A percentile compares a stretch with the other conserved stretches of the same genome.
phyloP scores from a whole-genome alignment of 176 grass and related monocot genomes.

The Poa annua region DNA sequence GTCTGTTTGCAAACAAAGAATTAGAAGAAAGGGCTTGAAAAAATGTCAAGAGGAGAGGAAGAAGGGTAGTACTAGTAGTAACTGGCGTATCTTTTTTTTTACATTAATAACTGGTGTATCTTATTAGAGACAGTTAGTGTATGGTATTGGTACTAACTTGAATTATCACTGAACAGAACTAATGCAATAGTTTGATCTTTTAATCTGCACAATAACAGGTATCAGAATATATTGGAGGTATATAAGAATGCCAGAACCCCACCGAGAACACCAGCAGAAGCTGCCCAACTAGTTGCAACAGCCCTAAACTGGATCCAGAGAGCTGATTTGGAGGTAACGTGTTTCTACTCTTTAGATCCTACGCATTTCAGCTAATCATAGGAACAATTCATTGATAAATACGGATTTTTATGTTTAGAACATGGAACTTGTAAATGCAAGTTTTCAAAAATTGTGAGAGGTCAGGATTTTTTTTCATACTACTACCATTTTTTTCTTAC shows the following conservation, averaged over 20 bases:
- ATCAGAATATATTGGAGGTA: constrained; percentile 54
- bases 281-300: constrained; percentile 40
- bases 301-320: constrained; percentile 46
- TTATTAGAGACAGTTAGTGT: background rate
- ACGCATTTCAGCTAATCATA: background rate
- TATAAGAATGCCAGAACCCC: constrained; percentile 42
- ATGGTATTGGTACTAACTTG: background rate
- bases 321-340: constrained; percentile 45
- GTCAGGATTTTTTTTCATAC: background rate
- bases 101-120: background rate
- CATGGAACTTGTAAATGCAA: background rate
- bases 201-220: constrained; percentile 44
- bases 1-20: background rate
- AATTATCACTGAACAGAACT: constrained; percentile 17
- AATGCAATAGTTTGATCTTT: background rate
- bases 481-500: background rate
- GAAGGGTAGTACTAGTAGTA: background rate
- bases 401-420: background rate
- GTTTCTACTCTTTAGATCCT: background rate
- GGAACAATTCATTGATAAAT: background rate
- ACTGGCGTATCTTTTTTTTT: background rate
- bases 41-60: background rate
- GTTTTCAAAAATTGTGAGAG: background rate
- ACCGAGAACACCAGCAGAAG: constrained; percentile 50
- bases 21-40: background rate